Conservation (phyloP, 768 basidiomycete species). For the Clathrus columnatus region DNA sequence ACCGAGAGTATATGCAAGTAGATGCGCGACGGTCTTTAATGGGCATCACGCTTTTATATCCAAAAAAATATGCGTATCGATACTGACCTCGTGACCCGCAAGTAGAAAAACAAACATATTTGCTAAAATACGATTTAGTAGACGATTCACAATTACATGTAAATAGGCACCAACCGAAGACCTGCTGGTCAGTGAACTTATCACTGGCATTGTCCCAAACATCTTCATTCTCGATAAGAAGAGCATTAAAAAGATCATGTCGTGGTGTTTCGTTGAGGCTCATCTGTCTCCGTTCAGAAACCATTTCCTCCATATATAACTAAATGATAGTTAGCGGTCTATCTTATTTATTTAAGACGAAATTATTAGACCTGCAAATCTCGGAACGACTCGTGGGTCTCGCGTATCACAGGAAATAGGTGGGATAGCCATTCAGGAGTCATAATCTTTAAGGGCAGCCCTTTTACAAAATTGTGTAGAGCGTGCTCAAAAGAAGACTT, state of each 20-base stretch:
- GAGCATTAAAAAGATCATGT: conserved; percentile 43
- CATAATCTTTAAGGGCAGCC: conserved; percentile 29
- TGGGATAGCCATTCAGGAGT: conserved; percentile 34
- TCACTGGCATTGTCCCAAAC: conserved; percentile 20
- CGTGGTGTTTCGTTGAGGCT: conserved; percentile 23
- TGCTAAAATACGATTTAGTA: conserved; percentile 11
- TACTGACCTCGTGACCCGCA: conserved; percentile 48
- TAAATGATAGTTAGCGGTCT: conserved; percentile 10
- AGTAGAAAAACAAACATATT: conserved; percentile 39
- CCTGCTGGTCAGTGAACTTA: conserved; percentile 35
- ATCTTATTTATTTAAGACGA: not conserved
- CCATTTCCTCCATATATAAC: conserved; percentile 48
- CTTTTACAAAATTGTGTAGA: conserved; percentile 33
- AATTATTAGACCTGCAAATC: conserved; percentile 22
- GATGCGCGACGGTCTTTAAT: conserved; percentile 29
- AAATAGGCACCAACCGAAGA: conserved; percentile 24
- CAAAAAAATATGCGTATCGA: not conserved
- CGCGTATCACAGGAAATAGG: conserved; percentile 25
- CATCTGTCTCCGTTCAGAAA: conserved; percentile 28
- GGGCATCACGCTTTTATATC: not conserved
- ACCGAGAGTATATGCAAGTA: conserved; percentile 35
- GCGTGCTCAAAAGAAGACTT: conserved; percentile 41
- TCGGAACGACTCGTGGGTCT: conserved; percentile 17
- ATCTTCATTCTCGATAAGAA: conserved; percentile 41
- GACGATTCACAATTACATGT: not conserved